Evolutionary conservation across 257 asterid genomes (phyloP).

Genomic region (Voacanga thouarsii): DNA sequence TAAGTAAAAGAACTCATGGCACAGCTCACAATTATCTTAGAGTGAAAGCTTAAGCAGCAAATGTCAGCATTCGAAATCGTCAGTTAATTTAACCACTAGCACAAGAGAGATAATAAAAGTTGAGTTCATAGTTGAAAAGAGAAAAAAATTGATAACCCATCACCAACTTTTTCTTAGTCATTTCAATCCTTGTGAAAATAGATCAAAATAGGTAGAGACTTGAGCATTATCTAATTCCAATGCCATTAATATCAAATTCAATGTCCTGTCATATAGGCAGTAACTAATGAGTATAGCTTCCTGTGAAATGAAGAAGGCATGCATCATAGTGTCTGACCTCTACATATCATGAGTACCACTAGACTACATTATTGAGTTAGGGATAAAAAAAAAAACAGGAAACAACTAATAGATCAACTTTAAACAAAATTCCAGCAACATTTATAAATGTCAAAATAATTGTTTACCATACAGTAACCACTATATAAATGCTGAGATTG

Average conservation of each 20-base stretch:
- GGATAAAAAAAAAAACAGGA: background rate
- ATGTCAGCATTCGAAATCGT: background rate
- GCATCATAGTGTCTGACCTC: background rate
- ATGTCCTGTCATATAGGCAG: background rate
- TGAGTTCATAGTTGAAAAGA: too few relatives aligned
- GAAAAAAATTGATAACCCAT: background rate
- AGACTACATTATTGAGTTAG: background rate
- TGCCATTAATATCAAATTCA: background rate
- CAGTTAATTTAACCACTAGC: too few relatives aligned
- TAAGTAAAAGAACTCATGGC: background rate
- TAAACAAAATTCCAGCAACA: background rate
- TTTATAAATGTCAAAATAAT: background rate
- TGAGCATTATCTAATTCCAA: background rate
- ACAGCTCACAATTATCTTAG: background rate
- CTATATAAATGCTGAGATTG: background rate
- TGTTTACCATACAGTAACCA: background rate
- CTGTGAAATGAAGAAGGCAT: background rate
- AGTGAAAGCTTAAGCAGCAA: too few relatives aligned
- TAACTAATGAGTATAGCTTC: background rate
- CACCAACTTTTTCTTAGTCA: background rate
- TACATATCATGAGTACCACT: background rate
- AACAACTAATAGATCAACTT: background rate
- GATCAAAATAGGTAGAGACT: background rate
- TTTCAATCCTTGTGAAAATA: background rate
- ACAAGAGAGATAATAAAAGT: too few relatives aligned